Base-by-base conservation (phyloP, 2,329 filamentous ascomycete species). In the Aspergillus vadensis region DNA sequence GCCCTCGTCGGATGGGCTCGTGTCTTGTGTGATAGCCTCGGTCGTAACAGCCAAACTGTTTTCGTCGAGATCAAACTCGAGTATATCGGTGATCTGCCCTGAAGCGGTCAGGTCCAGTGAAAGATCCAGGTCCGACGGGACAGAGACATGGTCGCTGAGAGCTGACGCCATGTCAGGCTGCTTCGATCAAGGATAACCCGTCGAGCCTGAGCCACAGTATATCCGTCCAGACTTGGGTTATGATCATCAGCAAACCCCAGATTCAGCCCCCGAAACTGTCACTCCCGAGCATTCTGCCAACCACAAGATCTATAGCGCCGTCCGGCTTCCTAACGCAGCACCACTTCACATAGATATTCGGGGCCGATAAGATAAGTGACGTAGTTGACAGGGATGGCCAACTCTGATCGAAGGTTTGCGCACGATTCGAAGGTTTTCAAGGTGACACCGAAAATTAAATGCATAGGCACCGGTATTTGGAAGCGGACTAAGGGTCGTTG, bases 41-140 rank as follows among this genome's bases (percentile, higher is more conserved):
- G 39, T 25, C 5, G 39, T 32, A 17, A 55, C 27, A 10, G 43
- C 25, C n/a, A 41, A 27, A 39, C 27, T 47, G 17, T 55, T 43
- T 19, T 47, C 55, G 14, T 56, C 51, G 10, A 52, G n/a, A 7
- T 59, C 60, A 10, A 55, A 32, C 32, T 53, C 61, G 10, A 48
- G 47, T 25, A 27, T 59, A 51, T 57, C 60, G n/a, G 56, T 36
- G 30, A 51, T 52, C 7, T 60, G 38, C 30, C 56, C 57, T 27
- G 63, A 47, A 27, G 63, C 50, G 15, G 60, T 47, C 21, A 68
- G 44, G 23, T 64, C 64, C 21, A 67, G n/a, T 4, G 65, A 57
- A 25, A 65, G 49, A 54, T 69, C 67, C 54, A 67, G 64, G 23
- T 68, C 67, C 55, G 64, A 55, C 43, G 64, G 65, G 52, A 63